A percentile compares a stretch with the other conserved stretches of the same genome.
Conservation (phyloP, 371 early-diverging fungal genomes). For the Apophysomyces ossiformis region DNA sequence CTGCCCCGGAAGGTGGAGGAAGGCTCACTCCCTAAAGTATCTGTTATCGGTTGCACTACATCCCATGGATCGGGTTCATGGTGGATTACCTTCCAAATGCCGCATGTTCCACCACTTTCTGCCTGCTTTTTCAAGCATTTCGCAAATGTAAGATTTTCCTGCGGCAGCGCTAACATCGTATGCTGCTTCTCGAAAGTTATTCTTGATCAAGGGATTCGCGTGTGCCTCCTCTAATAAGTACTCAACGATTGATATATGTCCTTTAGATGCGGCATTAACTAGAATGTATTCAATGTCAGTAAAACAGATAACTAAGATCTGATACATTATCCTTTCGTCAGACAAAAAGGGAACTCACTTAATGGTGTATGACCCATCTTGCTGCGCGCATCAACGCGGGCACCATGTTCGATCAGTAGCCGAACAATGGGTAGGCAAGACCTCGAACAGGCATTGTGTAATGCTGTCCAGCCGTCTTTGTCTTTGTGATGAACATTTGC, state of each 20-base stretch:
- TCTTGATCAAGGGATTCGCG: conserved; percentile 68
- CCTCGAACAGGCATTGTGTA: conserved; percentile 76
- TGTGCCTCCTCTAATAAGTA: conserved; percentile 62
- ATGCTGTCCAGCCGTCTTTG: conserved; percentile 82
- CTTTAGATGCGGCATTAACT: conserved; percentile 82
- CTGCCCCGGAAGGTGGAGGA: conserved; percentile 20
- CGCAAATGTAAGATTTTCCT: conserved; percentile 64
- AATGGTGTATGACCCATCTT: conserved; percentile 77
- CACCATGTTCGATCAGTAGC: conserved; percentile 59
- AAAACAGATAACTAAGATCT: background rate
- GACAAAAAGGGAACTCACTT: conserved; percentile 51
- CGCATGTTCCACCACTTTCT: conserved; percentile 47
- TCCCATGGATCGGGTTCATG: no score
- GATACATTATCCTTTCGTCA: background rate
- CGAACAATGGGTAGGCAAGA: conserved; percentile 64
- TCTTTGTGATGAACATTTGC: conserved; percentile 71
- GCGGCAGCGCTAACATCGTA: conserved; percentile 80
- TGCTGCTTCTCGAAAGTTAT: conserved; percentile 74
- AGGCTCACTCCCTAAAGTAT: background rate
- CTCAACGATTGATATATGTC: conserved; percentile 63
- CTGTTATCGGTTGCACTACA: background rate
- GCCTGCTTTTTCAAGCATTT: conserved; percentile 65
- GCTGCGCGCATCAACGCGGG: conserved; percentile 62
- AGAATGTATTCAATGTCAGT: background rate
- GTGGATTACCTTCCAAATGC: conserved; percentile 29